These are phyloP conservation scores for Rhizopogon roseolus DNA, from an alignment of 768 basidiomycete genomes.

Conservation along the genomic window DNA sequence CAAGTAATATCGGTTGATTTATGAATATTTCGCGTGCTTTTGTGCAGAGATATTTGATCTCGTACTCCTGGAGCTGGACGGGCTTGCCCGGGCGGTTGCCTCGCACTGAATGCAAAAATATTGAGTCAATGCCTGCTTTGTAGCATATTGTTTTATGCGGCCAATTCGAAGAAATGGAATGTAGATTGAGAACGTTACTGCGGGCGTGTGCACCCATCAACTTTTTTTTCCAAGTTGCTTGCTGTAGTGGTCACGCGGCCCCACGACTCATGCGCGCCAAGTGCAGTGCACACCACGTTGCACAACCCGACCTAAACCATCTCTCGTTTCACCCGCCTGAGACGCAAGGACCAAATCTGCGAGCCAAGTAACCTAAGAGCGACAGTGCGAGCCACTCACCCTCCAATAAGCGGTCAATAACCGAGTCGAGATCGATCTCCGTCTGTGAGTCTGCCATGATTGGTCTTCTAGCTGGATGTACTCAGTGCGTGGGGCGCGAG, in stretches of 20 bases:
- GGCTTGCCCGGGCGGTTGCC: slow-evolving; percentile 98
- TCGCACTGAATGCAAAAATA: slow-evolving; percentile 58
- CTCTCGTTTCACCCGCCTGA: not conserved
- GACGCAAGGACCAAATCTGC: slow-evolving; percentile 1
- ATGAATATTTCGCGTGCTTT: slow-evolving; percentile 99
- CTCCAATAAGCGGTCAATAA: slow-evolving; percentile 97
- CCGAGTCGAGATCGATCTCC: slow-evolving; percentile 98
- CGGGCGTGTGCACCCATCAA: not conserved
- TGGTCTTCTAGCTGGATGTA: slow-evolving; percentile 9
- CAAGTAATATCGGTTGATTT: slow-evolving; percentile 95
- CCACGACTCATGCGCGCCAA: not conserved
- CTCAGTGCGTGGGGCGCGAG: slow-evolving; percentile 10
- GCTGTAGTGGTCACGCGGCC: slow-evolving; percentile 2
- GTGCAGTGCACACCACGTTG: not conserved
- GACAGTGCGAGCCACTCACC: slow-evolving; percentile 55
- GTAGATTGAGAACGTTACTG: not conserved
- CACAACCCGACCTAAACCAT: not conserved
- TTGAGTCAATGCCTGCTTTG: not conserved
- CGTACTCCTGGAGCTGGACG: slow-evolving; percentile 96
- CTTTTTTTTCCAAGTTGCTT: slow-evolving; percentile 7
- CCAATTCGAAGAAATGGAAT: not conserved
- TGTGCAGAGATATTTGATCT: slow-evolving; percentile 99
- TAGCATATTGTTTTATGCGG: not conserved
- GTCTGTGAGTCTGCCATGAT: slow-evolving; percentile 75
- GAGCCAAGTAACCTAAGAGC: slow-evolving; percentile 7